Percentiles rank a stretch among this genome's conserved stretches.
Evolutionary conservation across 23 red algal species (phyloP).

Genomic region (Chondrus crispus): DNA sequence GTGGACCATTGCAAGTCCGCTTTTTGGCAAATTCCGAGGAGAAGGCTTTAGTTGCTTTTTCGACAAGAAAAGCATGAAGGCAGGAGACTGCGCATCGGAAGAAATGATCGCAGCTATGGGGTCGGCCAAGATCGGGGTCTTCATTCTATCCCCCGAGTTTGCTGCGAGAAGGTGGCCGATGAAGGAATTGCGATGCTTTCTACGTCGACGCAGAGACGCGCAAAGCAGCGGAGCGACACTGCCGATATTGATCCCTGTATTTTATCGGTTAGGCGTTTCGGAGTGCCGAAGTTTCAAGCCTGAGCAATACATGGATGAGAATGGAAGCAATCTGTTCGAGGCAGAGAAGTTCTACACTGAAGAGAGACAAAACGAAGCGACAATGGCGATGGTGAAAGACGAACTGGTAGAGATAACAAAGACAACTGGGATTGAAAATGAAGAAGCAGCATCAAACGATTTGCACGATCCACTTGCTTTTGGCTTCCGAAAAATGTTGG

Average conservation of each 20-base stretch:
- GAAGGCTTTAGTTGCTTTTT: neutral
- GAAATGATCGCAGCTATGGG: neutral
- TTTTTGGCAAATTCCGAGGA: neutral
- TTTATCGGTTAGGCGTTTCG: neutral
- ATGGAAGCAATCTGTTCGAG: no score
- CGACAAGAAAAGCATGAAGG: neutral
- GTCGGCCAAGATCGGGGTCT: neutral
- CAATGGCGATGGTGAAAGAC: no score
- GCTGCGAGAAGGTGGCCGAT: neutral
- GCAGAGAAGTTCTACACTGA: no score
- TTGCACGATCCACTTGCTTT: no score
- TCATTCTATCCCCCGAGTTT: conserved; percentile 14
- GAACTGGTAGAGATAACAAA: no score
- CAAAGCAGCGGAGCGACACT: neutral
- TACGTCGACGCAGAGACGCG: neutral
- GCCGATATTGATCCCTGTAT: neutral
- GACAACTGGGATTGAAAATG: no score
- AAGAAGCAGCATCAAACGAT: no score
- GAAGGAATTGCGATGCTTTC: neutral
- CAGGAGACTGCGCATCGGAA: neutral
- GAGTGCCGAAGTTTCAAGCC: neutral
- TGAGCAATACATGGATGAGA: no score
- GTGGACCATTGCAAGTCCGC: neutral
- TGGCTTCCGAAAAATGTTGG: no score
- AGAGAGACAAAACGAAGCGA: no score